These are phyloP conservation scores for Phytophthora meadii DNA, from an alignment of 352 stramenopile genomes.

Conservation along the genomic window DNA sequence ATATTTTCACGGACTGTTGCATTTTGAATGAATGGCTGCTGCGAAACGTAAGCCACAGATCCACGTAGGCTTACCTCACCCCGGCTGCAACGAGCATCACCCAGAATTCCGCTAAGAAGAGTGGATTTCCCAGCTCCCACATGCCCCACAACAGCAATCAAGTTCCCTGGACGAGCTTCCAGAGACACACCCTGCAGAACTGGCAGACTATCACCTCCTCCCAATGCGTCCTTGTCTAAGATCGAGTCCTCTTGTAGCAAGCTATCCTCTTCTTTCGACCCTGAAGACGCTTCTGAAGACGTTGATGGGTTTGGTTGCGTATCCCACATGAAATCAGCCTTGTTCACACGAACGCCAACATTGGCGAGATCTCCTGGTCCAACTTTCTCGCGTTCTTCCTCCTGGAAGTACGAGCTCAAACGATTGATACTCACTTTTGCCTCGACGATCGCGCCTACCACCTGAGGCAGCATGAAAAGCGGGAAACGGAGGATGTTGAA, in stretches of 20 bases:
- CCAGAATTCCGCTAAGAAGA: constrained; percentile 67
- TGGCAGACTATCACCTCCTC: constrained; percentile 20
- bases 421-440: constrained; percentile 78
- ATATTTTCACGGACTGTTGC: constrained; percentile 97
- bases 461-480: constrained; percentile 96
- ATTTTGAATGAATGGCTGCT: constrained; percentile 98
- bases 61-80: constrained; percentile 79
- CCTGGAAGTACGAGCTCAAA: constrained; percentile 62
- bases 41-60: constrained; percentile 94
- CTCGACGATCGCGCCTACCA: constrained; percentile 96
- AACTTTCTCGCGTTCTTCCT: constrained; percentile 74
- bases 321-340: constrained; percentile 77
- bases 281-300: background rate
- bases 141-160: constrained; percentile 69
- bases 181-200: constrained; percentile 71
- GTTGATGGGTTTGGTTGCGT: constrained; percentile 36
- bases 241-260: constrained; percentile 39
- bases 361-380: constrained; percentile 71
- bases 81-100: constrained; percentile 57
- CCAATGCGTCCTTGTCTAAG: constrained; percentile 29
- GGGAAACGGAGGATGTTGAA: constrained; percentile 98
- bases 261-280: constrained; percentile 33
- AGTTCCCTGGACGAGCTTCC: constrained; percentile 60
- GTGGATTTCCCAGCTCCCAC: constrained; percentile 78
- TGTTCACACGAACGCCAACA: constrained; percentile 46